These are phyloP conservation scores for Eimeria sp. DNA, from an alignment of 169 alveolate species.

Conservation along the genomic window DNA sequence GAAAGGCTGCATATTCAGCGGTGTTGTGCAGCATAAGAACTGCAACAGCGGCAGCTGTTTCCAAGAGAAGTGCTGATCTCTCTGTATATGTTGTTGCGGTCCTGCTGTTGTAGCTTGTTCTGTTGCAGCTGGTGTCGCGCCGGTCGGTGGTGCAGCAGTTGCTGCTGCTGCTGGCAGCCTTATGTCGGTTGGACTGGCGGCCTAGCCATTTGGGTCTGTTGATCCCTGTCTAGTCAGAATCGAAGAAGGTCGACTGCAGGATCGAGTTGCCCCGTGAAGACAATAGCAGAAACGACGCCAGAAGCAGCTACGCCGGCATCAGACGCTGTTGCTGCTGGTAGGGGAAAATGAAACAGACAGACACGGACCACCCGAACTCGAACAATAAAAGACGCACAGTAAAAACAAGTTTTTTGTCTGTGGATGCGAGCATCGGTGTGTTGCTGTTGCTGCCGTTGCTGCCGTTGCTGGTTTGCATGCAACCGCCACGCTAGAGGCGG, in stretches of 20 bases:
- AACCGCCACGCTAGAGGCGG: neutral
- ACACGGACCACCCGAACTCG: neutral
- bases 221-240: neutral
- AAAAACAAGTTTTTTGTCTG: neutral
- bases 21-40: constrained; percentile 28
- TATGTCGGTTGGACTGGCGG: neutral
- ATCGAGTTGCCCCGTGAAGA: neutral
- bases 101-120: too few relatives aligned
- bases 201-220: neutral
- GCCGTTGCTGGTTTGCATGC: neutral
- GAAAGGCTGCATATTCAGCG: neutral
- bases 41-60: constrained; percentile 16
- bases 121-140: neutral
- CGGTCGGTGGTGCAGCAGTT: constrained; percentile 40
- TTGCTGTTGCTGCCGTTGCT: constrained; percentile 45
- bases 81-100: neutral
- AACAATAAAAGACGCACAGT: neutral
- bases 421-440: neutral
- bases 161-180: constrained; percentile 8
- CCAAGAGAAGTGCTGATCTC: neutral
- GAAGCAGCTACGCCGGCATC: neutral
- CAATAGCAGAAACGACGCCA: neutral
- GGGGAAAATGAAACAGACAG: neutral
- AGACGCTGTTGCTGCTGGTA: neutral
- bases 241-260: neutral